Evolutionary conservation across 2,329 filamentous ascomycete genomes (phyloP), one percentile per base, ranked within the genome.

Genomic region (Ceratocystis papillata): DNA sequence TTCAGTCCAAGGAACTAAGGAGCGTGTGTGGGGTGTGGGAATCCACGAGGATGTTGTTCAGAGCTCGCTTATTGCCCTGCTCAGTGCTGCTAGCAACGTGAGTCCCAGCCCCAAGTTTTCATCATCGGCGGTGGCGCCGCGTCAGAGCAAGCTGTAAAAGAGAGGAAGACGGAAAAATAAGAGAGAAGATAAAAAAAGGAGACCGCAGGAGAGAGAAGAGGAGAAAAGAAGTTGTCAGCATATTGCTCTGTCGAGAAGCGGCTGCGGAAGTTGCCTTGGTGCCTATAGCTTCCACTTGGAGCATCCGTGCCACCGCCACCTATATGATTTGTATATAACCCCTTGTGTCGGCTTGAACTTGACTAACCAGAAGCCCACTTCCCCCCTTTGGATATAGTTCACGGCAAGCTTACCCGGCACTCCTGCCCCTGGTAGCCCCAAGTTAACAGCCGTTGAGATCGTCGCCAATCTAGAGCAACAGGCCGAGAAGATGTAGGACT

Each of bases 21-120:
- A 89, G 72, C 87, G 84, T 72, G 87, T 96, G 1, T 96, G 91
- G 90, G 91, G 91, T 71, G 88, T 96, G 5, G 91, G 90, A 44
- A 89, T 96, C 71, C 90, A 96, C 74, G 87, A 93, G 74, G 93
- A 96, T 79, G 90, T 95, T 68, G 90, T 95, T 22, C 89, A 95
- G 75, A 91, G 89, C 71, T 92, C 87, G 75, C 82, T 96, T 73
- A 88, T 91, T 74, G 92, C 92, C 67, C 79, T 96, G 70, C 79
- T 96, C 74, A 88, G 87, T 71, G 92, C 91, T 62, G 91, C 92
- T 65, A 89, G 86, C 75, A 93, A 88, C 73, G 90, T 95, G 79
- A 83, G 88, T 82, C 68, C 67, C 61, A 28, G 41, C 45, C 61
- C 53, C 50, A 44, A 70, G 65, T 65, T 60, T 59, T 20, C 61